These are phyloP conservation scores for Aspergillus sclerotiicarbonarius DNA, from an alignment of 495 filamentous ascomycete species.

Conservation along the genomic window DNA sequence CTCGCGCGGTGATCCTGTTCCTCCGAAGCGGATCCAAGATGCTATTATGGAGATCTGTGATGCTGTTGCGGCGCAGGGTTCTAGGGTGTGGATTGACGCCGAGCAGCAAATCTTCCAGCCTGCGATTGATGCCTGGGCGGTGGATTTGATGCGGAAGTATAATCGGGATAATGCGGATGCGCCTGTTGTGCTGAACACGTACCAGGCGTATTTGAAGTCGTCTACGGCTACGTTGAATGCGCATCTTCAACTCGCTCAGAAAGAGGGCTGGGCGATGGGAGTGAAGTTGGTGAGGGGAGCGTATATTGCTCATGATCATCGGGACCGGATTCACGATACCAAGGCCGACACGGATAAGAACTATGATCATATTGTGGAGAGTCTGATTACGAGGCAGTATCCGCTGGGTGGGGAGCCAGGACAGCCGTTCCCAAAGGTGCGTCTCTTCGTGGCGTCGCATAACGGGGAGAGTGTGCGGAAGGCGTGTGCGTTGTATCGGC, in stretches of 20 bases:
- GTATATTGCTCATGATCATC: constrained; percentile 52
- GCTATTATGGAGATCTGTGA: constrained; percentile 73
- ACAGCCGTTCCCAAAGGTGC: constrained; percentile 19
- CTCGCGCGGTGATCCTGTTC: constrained; percentile 48
- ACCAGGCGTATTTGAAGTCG: constrained; percentile 77
- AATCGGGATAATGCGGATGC: constrained; percentile 42
- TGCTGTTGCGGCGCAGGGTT: constrained; percentile 59
- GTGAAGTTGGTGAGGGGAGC: constrained; percentile 90
- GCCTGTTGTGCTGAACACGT: constrained; percentile 62
- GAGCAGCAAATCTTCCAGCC: constrained; percentile 74
- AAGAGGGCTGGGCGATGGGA: constrained; percentile 71
- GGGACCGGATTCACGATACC: constrained; percentile 38
- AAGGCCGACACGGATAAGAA: constrained; percentile 38
- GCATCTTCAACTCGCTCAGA: constrained; percentile 60
- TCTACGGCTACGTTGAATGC: constrained; percentile 56
- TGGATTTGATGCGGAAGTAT: constrained; percentile 73
- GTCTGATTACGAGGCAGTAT: constrained; percentile 58
- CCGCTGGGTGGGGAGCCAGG: constrained; percentile 66
- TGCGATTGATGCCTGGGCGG: constrained; percentile 78
- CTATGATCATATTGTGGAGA: constrained; percentile 49
- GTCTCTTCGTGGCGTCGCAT: constrained; percentile 28
- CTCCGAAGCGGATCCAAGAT: constrained; percentile 47
- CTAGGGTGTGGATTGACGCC: constrained; percentile 76
- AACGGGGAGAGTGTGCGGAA: constrained; percentile 43
- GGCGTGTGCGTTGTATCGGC: constrained; percentile 32